Evolutionary conservation across 2,329 filamentous ascomycete genomes (phyloP).

Genomic region (Trichoderma cornu-damae): DNA sequence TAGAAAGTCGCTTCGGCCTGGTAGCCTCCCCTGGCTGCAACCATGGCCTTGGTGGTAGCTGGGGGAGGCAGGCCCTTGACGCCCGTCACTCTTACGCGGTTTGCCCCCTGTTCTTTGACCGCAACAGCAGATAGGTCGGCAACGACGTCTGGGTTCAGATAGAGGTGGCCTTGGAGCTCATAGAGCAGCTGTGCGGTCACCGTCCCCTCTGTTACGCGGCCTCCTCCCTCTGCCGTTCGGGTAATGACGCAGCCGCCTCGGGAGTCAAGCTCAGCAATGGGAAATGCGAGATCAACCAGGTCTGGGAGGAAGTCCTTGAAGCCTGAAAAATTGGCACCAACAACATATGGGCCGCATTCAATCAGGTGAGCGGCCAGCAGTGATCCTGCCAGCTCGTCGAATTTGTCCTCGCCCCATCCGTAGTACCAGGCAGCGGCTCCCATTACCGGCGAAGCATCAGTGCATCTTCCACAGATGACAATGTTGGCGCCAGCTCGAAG

Average conservation of each 20-base stretch:
- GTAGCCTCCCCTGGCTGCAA: conserved; percentile 41
- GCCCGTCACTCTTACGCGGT: conserved; percentile 32
- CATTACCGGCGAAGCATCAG: conserved; percentile 49
- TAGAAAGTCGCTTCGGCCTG: conserved; percentile 44
- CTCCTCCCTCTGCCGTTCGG: conserved; percentile 32
- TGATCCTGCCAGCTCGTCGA: conserved; percentile 46
- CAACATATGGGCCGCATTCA: conserved; percentile 51
- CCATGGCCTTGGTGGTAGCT: conserved; percentile 34
- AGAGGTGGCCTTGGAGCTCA: conserved; percentile 42
- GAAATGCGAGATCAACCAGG: conserved; percentile 32
- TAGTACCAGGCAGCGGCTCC: conserved; percentile 54
- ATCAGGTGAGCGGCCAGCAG: conserved; percentile 50
- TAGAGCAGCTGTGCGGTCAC: conserved; percentile 40
- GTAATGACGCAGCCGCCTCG: conserved; percentile 34
- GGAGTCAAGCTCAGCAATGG: conserved; percentile 36
- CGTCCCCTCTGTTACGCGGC: conserved; percentile 35
- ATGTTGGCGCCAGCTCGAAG: conserved; percentile 42
- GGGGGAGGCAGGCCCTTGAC: conserved; percentile 30
- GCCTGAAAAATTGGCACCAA: conserved; percentile 51
- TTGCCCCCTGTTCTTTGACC: conserved; percentile 41
- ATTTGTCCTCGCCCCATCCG: conserved; percentile 44
- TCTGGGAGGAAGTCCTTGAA: conserved; percentile 32
- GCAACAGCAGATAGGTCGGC: conserved; percentile 34
- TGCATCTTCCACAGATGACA: conserved; percentile 45
- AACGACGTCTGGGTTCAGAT: conserved; percentile 42